A percentile compares a stretch with the other conserved stretches of the same genome.
Evolutionary conservation across 306 rosid genomes (phyloP).

Genomic region (Geum urbanum): DNA sequence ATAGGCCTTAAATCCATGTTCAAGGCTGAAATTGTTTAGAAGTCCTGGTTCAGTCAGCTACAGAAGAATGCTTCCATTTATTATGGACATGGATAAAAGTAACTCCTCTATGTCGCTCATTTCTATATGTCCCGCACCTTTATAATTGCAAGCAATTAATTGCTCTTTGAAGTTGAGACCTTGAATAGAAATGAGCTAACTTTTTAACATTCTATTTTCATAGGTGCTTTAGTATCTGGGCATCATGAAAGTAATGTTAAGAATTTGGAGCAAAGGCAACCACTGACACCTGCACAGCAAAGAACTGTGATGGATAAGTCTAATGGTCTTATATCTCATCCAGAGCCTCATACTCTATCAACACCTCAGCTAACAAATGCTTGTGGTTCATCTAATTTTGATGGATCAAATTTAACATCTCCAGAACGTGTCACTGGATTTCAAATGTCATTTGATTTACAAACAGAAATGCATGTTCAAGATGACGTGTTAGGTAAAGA

Average conservation of each 20-base stretch:
- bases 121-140: background rate
- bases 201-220: constrained; percentile 8
- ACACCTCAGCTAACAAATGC: constrained; percentile 10
- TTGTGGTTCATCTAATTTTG: constrained; percentile 20
- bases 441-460: too few species aligned
- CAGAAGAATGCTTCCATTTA: constrained; percentile 64
- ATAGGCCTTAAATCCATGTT: constrained; percentile 50
- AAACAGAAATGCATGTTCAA: constrained; percentile 33
- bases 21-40: constrained; percentile 39
- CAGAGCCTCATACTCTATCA: constrained; percentile 19
- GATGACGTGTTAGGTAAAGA: constrained; percentile 25
- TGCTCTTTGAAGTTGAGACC: constrained; percentile 12
- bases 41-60: constrained; percentile 51
- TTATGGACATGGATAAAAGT: constrained; percentile 31
- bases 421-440: constrained; percentile 16
- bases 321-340: constrained; percentile 14
- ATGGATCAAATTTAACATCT: constrained; percentile 25
- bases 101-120: constrained; percentile 32
- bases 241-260: constrained; percentile 26
- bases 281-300: constrained; percentile 20
- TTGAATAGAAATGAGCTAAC: constrained; percentile 1
- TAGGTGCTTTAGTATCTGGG: constrained; percentile 36
- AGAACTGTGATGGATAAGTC: constrained; percentile 26
- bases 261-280: constrained; percentile 26
- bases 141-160: background rate